phyloP scores from a whole-genome alignment of 306 rosid species.

The Citrullus mucosospermus region DNA sequence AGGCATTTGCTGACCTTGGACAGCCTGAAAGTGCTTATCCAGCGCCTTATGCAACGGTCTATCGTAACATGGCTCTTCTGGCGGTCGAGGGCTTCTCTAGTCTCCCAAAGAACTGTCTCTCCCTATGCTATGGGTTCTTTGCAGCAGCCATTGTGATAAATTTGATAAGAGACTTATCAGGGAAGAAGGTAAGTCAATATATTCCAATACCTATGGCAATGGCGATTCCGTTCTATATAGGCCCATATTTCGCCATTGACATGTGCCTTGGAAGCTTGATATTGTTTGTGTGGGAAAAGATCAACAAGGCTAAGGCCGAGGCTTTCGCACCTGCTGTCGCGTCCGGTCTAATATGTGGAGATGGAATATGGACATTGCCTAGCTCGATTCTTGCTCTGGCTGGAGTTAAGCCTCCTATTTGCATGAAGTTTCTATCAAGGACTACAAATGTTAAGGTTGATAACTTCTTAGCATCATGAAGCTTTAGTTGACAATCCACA shows the following conservation, averaged over 20 bases:
- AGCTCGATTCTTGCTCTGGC: constrained; percentile 5
- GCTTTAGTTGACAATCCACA: not conserved
- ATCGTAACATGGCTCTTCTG: constrained; percentile 82
- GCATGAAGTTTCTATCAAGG: constrained; percentile 11
- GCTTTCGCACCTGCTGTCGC: constrained; percentile 11
- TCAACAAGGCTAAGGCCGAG: constrained; percentile 6
- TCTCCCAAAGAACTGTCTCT: constrained; percentile 74
- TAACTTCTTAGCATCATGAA: not conserved
- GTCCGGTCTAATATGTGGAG: constrained; percentile 16
- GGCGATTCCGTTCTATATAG: constrained; percentile 13
- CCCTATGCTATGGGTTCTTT: constrained; percentile 57
- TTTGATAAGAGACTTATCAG: constrained; percentile 51
- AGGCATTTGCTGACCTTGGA: constrained; percentile 67
- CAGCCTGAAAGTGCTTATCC: constrained; percentile 71
- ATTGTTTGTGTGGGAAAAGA: constrained; percentile 12
- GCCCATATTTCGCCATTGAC: constrained; percentile 12
- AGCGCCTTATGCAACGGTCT: constrained; percentile 77
- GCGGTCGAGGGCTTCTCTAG: constrained; percentile 81
- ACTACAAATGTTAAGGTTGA: not conserved
- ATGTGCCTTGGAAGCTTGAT: constrained; percentile 10
- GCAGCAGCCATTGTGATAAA: constrained; percentile 57
- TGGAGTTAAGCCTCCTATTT: constrained; percentile 11
- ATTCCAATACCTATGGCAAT: constrained; percentile 94
- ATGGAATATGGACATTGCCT: constrained; percentile 15
- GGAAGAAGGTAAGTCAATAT: constrained; percentile 46